phyloP scores from a whole-genome alignment of 176 grass and related monocot species.

The Oryza longistaminata region DNA sequence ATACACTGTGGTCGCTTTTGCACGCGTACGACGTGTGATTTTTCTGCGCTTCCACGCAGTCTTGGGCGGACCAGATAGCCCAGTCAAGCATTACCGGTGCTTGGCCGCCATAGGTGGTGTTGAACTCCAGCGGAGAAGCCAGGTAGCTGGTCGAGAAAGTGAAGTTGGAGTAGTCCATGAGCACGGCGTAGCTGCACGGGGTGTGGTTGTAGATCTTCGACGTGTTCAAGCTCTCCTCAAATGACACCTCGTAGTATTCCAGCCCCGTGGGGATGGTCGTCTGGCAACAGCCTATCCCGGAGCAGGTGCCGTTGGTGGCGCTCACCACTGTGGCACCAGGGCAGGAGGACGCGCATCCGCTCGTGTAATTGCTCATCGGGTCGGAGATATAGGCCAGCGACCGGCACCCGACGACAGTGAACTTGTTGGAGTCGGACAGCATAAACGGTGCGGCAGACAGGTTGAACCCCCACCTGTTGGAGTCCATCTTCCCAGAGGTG shows the following conservation, averaged over 20 bases:
- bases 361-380: not conserved
- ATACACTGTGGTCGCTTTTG: not conserved
- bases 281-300: not conserved
- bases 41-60: not conserved
- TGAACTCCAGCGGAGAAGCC: too few species aligned
- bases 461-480: accelerated
- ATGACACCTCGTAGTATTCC: not conserved
- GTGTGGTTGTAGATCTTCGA: not conserved
- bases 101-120: not conserved
- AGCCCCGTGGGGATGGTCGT: not conserved
- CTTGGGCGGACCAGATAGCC: not conserved
- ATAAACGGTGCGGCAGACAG: too few species aligned
- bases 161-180: not conserved
- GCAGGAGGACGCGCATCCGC: not conserved
- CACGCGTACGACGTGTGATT: not conserved
- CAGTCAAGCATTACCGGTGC: not conserved
- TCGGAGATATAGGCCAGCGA: not conserved
- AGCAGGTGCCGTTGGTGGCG: not conserved
- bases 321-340: not conserved
- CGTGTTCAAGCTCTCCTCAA: not conserved
- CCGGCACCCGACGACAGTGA: too few species aligned
- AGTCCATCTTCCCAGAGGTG: too few species aligned
- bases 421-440: too few species aligned
- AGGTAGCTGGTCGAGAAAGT: not conserved
- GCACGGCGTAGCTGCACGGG: not conserved